Evolutionary conservation across 2,329 filamentous ascomycete genomes (phyloP), one percentile per base, ranked within the genome.

Genomic region (Diaporthe sp.): DNA sequence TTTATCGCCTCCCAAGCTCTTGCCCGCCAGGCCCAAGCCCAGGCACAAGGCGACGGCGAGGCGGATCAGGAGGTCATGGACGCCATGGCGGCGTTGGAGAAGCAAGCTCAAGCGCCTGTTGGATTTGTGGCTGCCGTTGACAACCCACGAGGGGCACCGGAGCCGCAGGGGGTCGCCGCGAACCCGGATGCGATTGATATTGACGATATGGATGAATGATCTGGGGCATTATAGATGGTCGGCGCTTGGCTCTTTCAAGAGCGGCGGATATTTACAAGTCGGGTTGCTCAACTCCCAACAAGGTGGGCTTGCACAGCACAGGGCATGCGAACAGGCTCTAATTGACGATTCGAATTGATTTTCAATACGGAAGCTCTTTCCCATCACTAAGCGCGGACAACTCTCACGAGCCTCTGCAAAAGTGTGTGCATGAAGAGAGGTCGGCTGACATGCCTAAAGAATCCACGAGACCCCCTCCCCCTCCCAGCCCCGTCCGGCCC

Each of bases 1-100:
- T 99, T 98, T 81, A 98, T 99, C 83, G 97, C 97, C 13, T 97
- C 95, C 7, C 97, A 99, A 83, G 97, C 97, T 35, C 88, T 99
- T 78, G 95, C 95, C 30, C 91, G 95, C 76, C 94, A 97, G 82
- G 90, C 89, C 77, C 88, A 89, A 78, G 85, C 85, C 72, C 85
- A 84, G 75, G 83, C 81, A 27, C 83, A 81, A 55, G 85, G 85
- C 72, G 85, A 85, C 56, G 85, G 83, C 32, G 84, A 84, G 73
- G 83, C 83, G 30, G 86, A 87, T 65, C 79, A 81, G 13, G 88
- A 90, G 72, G 87, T 89, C 51, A 89, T 89, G 5, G 96, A 98
- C 83, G 95, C 95, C 30, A 98, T 98, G 95, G 94, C 92, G 53
- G 94, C 93, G 30, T 86, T 98, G 75, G 96, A 98, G 82, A 90